Conservation (phyloP, 106 monocot genomes). For the Dendrobium officinale region DNA sequence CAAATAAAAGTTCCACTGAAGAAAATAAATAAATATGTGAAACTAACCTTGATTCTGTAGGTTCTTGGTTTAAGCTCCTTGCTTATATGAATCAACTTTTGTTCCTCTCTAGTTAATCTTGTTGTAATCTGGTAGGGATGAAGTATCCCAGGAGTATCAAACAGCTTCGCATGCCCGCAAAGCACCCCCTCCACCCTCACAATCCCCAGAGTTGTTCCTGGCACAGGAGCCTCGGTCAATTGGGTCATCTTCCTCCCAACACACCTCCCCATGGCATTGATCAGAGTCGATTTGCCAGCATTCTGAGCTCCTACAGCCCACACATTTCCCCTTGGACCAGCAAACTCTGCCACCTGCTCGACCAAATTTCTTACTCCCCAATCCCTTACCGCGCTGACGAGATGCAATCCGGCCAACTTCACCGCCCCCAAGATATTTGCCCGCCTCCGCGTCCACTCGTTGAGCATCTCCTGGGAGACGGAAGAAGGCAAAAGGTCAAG, state of each 20-base stretch:
- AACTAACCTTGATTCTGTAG: conserved; percentile 71
- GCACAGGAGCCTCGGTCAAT: conserved; percentile 91
- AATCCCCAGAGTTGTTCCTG: conserved; percentile 85
- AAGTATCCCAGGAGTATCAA: conserved; percentile 87
- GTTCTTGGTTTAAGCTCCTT: conserved; percentile 83
- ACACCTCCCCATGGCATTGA: conserved; percentile 84
- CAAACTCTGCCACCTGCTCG: conserved; percentile 57
- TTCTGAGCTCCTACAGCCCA: conserved; percentile 98
- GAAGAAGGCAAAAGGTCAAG: conserved; percentile 66
- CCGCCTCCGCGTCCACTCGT: conserved; percentile 51
- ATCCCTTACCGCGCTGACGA: conserved; percentile 66
- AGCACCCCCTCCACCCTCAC: conserved; percentile 80
- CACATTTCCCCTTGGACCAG: conserved; percentile 74
- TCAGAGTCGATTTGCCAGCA: conserved; percentile 93
- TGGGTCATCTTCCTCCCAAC: conserved; percentile 28
- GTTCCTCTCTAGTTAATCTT: conserved; percentile 80
- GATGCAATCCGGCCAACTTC: conserved; percentile 59
- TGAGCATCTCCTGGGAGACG: conserved; percentile 43
- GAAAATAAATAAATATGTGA: not conserved
- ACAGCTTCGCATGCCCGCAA: conserved; percentile 67
- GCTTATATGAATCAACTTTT: conserved; percentile 64
- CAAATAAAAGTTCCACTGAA: not conserved
- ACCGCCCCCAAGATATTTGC: conserved; percentile 33
- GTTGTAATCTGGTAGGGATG: conserved; percentile 77
- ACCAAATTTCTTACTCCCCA: conserved; percentile 81